phyloP scores from a whole-genome alignment of 352 stramenopile species.

The Pythium graminicola region DNA sequence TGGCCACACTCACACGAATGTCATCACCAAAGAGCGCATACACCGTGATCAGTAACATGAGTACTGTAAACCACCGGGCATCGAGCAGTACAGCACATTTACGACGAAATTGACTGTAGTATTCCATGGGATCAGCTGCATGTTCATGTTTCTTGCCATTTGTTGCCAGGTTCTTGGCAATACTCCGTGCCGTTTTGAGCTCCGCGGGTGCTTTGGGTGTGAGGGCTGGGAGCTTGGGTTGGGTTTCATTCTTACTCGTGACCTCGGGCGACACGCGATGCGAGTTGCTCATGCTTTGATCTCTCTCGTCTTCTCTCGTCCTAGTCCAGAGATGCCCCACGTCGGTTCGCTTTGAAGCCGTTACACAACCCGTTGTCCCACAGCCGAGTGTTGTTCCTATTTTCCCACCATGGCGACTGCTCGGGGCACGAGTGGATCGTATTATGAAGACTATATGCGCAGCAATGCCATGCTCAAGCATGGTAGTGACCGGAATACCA shows the following conservation, averaged over 20 bases:
- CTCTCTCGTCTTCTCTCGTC: background rate
- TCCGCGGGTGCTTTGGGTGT: slow-evolving; percentile 55
- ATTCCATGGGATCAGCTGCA: slow-evolving; percentile 30
- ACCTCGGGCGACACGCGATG: slow-evolving; percentile 71
- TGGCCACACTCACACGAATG: slow-evolving; percentile 73
- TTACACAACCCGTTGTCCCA: no score
- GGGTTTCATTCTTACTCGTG: slow-evolving; percentile 48
- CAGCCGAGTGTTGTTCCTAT: slow-evolving; percentile 18
- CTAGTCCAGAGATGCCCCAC: background rate
- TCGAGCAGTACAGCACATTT: slow-evolving; percentile 55
- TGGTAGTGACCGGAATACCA: slow-evolving; percentile 39
- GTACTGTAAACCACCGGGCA: slow-evolving; percentile 57
- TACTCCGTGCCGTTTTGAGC: slow-evolving; percentile 28
- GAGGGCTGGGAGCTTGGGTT: slow-evolving; percentile 35
- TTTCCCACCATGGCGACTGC: slow-evolving; percentile 6
- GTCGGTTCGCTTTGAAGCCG: slow-evolving; percentile 1
- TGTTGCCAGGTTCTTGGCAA: slow-evolving; percentile 19
- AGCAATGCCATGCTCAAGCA: slow-evolving; percentile 66
- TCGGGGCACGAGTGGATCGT: slow-evolving; percentile 40
- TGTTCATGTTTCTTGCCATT: background rate
- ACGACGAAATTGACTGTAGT: slow-evolving; percentile 33
- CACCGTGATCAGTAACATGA: slow-evolving; percentile 89
- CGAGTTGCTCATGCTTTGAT: slow-evolving; percentile 23
- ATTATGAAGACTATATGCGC: slow-evolving; percentile 82
- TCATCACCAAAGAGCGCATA: slow-evolving; percentile 92